phyloP scores from a whole-genome alignment of 495 filamentous ascomycete genomes.

The Daldinia concentrica region DNA sequence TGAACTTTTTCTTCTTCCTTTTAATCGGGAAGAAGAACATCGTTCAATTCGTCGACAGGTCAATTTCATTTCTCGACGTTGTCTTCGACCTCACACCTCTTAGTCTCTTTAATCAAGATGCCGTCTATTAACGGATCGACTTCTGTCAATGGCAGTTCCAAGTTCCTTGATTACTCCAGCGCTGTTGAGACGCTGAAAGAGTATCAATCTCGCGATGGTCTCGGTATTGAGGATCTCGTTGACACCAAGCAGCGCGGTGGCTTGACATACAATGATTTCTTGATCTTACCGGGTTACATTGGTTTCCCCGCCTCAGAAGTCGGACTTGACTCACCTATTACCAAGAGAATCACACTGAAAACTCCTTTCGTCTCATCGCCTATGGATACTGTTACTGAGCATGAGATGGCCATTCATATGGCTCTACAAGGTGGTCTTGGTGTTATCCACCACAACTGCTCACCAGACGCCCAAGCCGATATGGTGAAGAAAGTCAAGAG shows the following conservation, averaged over 20 bases:
- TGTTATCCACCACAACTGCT: constrained; percentile 99
- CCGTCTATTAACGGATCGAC: constrained; percentile 40
- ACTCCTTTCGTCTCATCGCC: constrained; percentile 94
- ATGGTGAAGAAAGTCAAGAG: constrained; percentile 99
- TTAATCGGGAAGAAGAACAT: constrained; percentile 68
- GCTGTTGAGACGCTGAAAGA: constrained; percentile 82
- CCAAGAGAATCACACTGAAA: constrained; percentile 92
- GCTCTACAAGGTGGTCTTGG: constrained; percentile 94
- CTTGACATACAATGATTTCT: constrained; percentile 79
- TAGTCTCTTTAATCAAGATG: constrained; percentile 28
- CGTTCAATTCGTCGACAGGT: constrained; percentile 62
- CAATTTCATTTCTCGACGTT: constrained; percentile 48
- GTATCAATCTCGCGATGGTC: constrained; percentile 80
- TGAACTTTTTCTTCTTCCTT: constrained; percentile 58
- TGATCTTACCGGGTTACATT: constrained; percentile 67
- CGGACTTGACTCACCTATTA: constrained; percentile 86
- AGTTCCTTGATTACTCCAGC: constrained; percentile 61
- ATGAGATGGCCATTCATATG: constrained; percentile 99
- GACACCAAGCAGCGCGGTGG: constrained; percentile 89
- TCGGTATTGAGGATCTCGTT: constrained; percentile 81
- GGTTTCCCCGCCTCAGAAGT: constrained; percentile 92
- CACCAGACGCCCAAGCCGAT: constrained; percentile 91
- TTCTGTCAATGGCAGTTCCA: constrained; percentile 49
- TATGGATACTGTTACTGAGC: constrained; percentile 99
- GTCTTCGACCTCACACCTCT: constrained; percentile 49